phyloP scores from a whole-genome alignment of 2,329 filamentous ascomycete species.

The Chalara sp. region DNA sequence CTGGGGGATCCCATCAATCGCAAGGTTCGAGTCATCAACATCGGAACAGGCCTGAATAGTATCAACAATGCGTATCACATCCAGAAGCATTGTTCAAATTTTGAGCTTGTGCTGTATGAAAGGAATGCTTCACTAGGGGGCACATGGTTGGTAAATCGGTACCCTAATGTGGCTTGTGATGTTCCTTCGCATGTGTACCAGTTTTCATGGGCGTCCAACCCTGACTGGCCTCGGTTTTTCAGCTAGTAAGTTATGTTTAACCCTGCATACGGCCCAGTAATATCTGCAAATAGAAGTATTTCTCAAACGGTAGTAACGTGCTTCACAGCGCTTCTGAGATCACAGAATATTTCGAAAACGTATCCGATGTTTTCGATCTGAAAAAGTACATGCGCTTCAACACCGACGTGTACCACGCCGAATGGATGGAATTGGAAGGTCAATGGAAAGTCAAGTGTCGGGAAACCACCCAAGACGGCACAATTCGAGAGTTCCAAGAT shows the following conservation, averaged over 20 bases:
- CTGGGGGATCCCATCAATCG: constrained; percentile 31
- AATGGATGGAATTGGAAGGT: constrained; percentile 41
- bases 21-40: constrained; percentile 39
- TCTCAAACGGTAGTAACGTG: constrained; percentile 28
- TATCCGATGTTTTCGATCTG: constrained; percentile 40
- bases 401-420: constrained; percentile 37
- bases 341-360: constrained; percentile 39
- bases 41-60: constrained; percentile 40
- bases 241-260: constrained; percentile 32
- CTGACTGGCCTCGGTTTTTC: constrained; percentile 35
- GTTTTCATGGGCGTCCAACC: constrained; percentile 33
- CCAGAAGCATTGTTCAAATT: constrained; percentile 33
- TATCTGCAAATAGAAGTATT: constrained; percentile 42
- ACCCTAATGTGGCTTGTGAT: constrained; percentile 46
- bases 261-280: background rate
- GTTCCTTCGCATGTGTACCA: constrained; percentile 21
- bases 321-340: constrained; percentile 39
- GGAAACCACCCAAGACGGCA: constrained; percentile 24
- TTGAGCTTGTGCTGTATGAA: constrained; percentile 41
- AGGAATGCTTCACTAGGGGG: constrained; percentile 37
- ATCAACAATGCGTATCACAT: constrained; percentile 42
- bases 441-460: constrained; percentile 42
- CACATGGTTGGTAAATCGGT: constrained; percentile 42
- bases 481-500: constrained; percentile 16
- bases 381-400: constrained; percentile 47